Conservation (phyloP, 164 flowering plant species). For the Saururus chinensis region DNA sequence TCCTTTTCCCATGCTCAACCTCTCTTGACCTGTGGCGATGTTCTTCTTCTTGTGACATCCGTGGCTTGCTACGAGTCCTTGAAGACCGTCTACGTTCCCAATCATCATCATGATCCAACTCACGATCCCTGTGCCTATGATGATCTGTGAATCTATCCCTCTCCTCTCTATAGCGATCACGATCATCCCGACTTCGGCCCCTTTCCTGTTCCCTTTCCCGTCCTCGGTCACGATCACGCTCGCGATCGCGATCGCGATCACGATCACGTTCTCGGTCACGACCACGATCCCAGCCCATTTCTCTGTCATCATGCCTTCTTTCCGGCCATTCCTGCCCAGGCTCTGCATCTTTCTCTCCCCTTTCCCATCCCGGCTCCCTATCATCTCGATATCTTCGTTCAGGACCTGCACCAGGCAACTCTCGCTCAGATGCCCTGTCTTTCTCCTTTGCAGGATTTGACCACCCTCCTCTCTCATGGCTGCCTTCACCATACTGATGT, state of each 20-base stretch:
- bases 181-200: slow-evolving; percentile 20
- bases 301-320: slow-evolving; percentile 64
- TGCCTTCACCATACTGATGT: slow-evolving; percentile 68
- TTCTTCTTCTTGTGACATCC: slow-evolving; percentile 57
- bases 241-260: slow-evolving; percentile 45
- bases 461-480: slow-evolving; percentile 70
- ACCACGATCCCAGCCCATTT: slow-evolving; percentile 35
- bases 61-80: slow-evolving; percentile 56
- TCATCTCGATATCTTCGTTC: slow-evolving; percentile 74
- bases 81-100: slow-evolving; percentile 75
- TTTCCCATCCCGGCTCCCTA: slow-evolving; percentile 49
- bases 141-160: slow-evolving; percentile 56
- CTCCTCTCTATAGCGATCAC: slow-evolving; percentile 36
- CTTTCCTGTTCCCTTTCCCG: slow-evolving; percentile 27
- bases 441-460: slow-evolving; percentile 47
- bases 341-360: slow-evolving; percentile 57
- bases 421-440: slow-evolving; percentile 66
- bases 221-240: slow-evolving; percentile 28
- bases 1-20: slow-evolving; percentile 69
- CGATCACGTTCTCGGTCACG: slow-evolving; percentile 31
- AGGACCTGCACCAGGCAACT: slow-evolving; percentile 53
- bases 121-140: slow-evolving; percentile 55
- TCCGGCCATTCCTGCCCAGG: slow-evolving; percentile 57
- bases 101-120: slow-evolving; percentile 54
- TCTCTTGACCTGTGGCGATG: slow-evolving; percentile 67